Evolutionary conservation across 2,329 filamentous ascomycete genomes (phyloP).

Genomic region (Aspergillus versicolor): DNA sequence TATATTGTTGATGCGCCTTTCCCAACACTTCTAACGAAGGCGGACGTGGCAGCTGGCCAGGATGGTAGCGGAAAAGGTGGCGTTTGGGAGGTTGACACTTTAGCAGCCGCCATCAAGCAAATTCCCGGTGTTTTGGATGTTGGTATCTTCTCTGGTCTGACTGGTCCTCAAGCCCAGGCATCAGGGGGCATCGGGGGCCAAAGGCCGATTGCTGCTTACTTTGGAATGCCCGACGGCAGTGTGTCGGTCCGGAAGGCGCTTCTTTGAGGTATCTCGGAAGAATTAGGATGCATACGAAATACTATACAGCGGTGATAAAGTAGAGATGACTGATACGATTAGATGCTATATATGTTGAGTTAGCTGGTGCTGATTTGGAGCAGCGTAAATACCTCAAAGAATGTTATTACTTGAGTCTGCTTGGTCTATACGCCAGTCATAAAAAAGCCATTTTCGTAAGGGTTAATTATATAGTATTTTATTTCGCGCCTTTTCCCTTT

Average conservation of each 20-base stretch:
- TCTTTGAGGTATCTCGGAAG: slow-evolving; percentile 10
- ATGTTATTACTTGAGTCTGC: not conserved
- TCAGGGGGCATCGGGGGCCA: slow-evolving; percentile 69
- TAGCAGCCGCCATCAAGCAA: slow-evolving; percentile 73
- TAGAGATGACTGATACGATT: slow-evolving; percentile 21
- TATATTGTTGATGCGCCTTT: slow-evolving; percentile 94
- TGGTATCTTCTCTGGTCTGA: slow-evolving; percentile 81
- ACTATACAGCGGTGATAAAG: not conserved
- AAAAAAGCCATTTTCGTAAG: slow-evolving; percentile 12
- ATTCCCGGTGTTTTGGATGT: slow-evolving; percentile 89
- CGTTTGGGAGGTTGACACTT: slow-evolving; percentile 73
- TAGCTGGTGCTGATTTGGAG: slow-evolving; percentile 3
- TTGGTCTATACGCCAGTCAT: slow-evolving; percentile 12
- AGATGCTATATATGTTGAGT: slow-evolving; percentile 15
- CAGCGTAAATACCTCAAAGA: slow-evolving; percentile 5
- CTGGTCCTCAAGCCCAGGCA: slow-evolving; percentile 68
- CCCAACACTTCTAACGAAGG: slow-evolving; percentile 64
- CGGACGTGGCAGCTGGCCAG: slow-evolving; percentile 51
- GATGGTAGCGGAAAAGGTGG: slow-evolving; percentile 62
- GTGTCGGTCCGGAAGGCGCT: slow-evolving; percentile 57
- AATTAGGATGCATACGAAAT: not conserved
- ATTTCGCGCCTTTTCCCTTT: slow-evolving; percentile 77
- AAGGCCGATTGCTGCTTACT: slow-evolving; percentile 92
- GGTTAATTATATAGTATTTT: slow-evolving; percentile 14
- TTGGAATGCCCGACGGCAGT: slow-evolving; percentile 78